Evolutionary conservation across 1,284 basidiomycete species (phyloP), one percentile per base, ranked within the genome.

Genomic region (Takashimella koratensis): DNA sequence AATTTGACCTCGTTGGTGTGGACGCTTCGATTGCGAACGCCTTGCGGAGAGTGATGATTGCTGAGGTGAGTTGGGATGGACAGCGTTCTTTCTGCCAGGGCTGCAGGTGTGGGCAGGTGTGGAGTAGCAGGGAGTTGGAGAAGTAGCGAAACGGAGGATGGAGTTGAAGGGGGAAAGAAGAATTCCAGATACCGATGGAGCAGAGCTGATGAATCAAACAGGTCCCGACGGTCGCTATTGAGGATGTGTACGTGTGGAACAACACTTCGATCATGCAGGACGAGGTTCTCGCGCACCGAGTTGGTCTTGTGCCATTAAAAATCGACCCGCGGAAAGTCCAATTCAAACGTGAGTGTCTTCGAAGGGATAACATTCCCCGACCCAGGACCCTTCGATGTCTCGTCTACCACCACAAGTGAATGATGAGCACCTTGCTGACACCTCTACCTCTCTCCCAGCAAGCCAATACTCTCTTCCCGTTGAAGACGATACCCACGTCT

Each of bases 21-120:
- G 96, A 99, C 76, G 90, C 96, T 0, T 89, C 89, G 25, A 89
- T 99, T 50, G 93, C 96, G 23, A 98, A 99, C 73, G 92, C 95
- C 0, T 83, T 97, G 62, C 83, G 96, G 43, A 80, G 95, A 54
- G 89, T 95, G 52, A 80, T 98, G 68, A 90, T 98, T 49, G 89
- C 96, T 23, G 95, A 99, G 82, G 94, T 90, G 60, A 56, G 82
- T 65, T 21, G 26, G 12, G 13, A 13, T 12, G 11, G 22, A 3
- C n/a, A 19, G 36, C 36, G 16, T 49, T 40, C 42, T 57, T 5
- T 16, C 27, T 25, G 12, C 27, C 48, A 4, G 20, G n/a, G n/a
- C n/a, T n/a, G n/a, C n/a, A n/a, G n/a, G n/a, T n/a, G n/a, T n/a
- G n/a, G n/a, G n/a, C n/a, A n/a, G n/a, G n/a, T n/a, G n/a, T n/a